phyloP scores from a whole-genome alignment of 345 rosid genomes.

The Durio zibethinus region DNA sequence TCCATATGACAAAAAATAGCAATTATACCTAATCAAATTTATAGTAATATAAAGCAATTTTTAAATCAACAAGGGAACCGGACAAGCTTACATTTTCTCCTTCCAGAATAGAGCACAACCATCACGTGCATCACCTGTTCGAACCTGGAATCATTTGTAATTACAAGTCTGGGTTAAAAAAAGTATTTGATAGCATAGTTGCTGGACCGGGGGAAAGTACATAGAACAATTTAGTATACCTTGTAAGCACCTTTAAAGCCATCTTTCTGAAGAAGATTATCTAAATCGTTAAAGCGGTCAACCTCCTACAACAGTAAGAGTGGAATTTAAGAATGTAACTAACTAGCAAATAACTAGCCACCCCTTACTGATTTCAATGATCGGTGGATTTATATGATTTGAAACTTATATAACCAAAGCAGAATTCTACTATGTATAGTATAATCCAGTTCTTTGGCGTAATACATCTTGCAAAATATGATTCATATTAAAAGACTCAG shows the following conservation, averaged over 20 bases:
- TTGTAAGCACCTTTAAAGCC: constrained; percentile 75
- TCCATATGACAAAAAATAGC: constrained; percentile 1
- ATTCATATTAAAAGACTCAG: not conserved
- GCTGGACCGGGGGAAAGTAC: not conserved
- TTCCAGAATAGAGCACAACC: constrained; percentile 93
- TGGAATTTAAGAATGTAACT: constrained; percentile 12
- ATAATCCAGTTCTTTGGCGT: not conserved
- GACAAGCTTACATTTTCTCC: constrained; percentile 49
- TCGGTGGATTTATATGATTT: not conserved
- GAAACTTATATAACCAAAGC: not conserved
- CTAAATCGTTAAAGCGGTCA: constrained; percentile 61
- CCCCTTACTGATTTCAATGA: not conserved
- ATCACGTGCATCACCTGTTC: constrained; percentile 82
- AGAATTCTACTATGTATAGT: not conserved
- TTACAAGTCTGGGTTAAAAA: constrained; percentile 8
- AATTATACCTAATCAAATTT: not conserved
- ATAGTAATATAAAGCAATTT: not conserved
- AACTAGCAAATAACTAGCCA: not conserved
- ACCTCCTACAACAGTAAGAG: constrained; percentile 51
- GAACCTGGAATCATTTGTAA: constrained; percentile 46
- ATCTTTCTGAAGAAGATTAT: constrained; percentile 42
- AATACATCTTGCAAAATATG: not conserved
- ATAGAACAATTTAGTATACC: constrained; percentile 36
- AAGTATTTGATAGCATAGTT: not conserved
- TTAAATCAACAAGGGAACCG: not conserved